A percentile compares a stretch with the other conserved stretches of the same genome.
Conservation (phyloP, 345 rosid species). For the Dipteronia sinensis region DNA sequence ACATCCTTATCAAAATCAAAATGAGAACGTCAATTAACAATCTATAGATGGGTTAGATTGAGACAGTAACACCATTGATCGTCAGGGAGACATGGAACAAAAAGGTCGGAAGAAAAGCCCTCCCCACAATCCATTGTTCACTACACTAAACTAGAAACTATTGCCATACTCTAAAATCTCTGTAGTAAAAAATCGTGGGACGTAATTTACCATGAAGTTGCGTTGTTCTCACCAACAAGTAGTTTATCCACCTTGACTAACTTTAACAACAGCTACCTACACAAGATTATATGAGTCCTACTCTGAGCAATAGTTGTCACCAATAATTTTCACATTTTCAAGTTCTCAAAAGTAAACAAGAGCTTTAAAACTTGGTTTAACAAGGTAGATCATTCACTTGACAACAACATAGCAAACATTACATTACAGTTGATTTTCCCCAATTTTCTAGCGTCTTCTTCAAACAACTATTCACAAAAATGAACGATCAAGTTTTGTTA, state of each 20-base stretch:
- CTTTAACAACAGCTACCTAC: background rate
- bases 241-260: background rate
- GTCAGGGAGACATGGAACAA: no score
- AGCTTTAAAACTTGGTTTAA: background rate
- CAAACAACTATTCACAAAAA: slow-evolving; percentile 21
- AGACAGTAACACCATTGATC: no score
- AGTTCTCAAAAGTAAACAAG: background rate
- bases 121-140: no score
- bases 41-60: no score
- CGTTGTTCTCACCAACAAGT: background rate
- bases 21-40: no score
- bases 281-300: background rate
- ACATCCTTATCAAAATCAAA: no score
- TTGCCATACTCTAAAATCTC: no score
- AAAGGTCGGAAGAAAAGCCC: no score
- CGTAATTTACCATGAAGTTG: no score
- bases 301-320: background rate
- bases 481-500: background rate
- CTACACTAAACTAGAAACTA: no score
- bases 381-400: slow-evolving; percentile 6
- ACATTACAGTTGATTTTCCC: slow-evolving; percentile 8
- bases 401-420: slow-evolving; percentile 10
- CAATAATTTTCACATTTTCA: slow-evolving; percentile 1
- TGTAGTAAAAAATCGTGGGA: no score
- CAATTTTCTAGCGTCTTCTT: background rate